phyloP scores from a whole-genome alignment of 805 yeast species.

The Wickerhamomyces subpelliculosus region DNA sequence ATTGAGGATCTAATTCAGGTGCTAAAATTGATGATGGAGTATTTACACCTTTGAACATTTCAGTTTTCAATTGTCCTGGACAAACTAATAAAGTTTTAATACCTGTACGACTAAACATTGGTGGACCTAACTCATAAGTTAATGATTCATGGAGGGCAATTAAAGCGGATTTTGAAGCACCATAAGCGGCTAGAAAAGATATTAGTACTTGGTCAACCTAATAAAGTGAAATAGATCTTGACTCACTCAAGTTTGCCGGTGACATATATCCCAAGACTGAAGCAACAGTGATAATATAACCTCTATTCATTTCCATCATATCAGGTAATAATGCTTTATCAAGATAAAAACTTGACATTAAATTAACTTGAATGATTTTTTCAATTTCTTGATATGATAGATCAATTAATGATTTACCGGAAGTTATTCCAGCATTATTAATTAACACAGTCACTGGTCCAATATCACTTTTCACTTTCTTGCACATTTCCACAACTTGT shows the following conservation, averaged over 20 bases:
- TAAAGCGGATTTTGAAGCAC: constrained; percentile 85
- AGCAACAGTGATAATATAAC: constrained; percentile 74
- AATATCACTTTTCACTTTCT: constrained; percentile 33
- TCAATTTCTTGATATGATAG: constrained; percentile 53
- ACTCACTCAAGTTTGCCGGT: constrained; percentile 68
- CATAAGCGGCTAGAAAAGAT: constrained; percentile 50
- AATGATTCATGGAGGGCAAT: constrained; percentile 81
- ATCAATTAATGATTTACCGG: constrained; percentile 50
- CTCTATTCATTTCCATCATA: constrained; percentile 56
- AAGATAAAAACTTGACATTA: constrained; percentile 63
- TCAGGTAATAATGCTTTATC: constrained; percentile 66
- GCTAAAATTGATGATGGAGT: constrained; percentile 77
- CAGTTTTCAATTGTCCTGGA: constrained; percentile 81
- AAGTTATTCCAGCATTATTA: constrained; percentile 80
- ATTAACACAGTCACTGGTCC: constrained; percentile 65
- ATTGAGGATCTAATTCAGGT: constrained; percentile 67
- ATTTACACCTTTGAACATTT: constrained; percentile 62
- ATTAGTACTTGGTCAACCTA: background rate
- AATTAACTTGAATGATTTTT: constrained; percentile 56
- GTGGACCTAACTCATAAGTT: constrained; percentile 56
- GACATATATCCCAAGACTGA: constrained; percentile 81
- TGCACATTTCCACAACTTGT: constrained; percentile 35
- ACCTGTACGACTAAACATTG: constrained; percentile 38
- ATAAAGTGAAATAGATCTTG: background rate
- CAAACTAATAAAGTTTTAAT: constrained; percentile 71